phyloP scores from a whole-genome alignment of 2,329 filamentous ascomycete species.

The Aspergillus piperis region DNA sequence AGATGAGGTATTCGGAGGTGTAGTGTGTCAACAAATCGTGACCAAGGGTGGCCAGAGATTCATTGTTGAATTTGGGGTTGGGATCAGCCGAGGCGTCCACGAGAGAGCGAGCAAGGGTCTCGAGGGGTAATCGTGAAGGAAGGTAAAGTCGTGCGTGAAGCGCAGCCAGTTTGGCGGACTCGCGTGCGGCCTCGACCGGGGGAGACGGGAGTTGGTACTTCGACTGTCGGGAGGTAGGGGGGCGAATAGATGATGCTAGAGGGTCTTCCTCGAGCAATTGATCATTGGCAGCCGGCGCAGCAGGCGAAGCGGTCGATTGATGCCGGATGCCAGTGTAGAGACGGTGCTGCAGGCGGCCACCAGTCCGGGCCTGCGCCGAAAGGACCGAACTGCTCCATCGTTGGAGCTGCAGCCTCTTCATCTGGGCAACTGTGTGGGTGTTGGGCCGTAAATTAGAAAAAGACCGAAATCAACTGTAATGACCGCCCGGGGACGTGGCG shows the following conservation, averaged over 20 bases:
- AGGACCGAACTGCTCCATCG: slow-evolving; percentile 55
- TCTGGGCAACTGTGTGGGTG: slow-evolving; percentile 35
- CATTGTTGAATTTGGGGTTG: slow-evolving; percentile 83
- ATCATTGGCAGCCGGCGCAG: slow-evolving; percentile 29
- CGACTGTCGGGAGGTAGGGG: slow-evolving; percentile 31
- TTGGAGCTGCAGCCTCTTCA: slow-evolving; percentile 55
- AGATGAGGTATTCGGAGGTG: slow-evolving; percentile 82
- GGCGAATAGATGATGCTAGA: slow-evolving; percentile 24
- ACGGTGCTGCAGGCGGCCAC: slow-evolving; percentile 40
- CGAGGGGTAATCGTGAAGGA: slow-evolving; percentile 75
- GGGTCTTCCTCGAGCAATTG: slow-evolving; percentile 30
- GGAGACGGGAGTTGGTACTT: slow-evolving; percentile 67
- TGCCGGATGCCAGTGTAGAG: slow-evolving; percentile 39
- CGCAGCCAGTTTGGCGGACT: slow-evolving; percentile 86
- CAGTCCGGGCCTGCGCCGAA: slow-evolving; percentile 49
- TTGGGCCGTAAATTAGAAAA: neutral
- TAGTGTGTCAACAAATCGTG: slow-evolving; percentile 84
- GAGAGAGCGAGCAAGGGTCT: slow-evolving; percentile 82
- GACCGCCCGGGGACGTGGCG: slow-evolving; percentile 14
- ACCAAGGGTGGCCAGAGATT: slow-evolving; percentile 77
- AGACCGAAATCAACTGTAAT: neutral
- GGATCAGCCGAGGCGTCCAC: slow-evolving; percentile 82
- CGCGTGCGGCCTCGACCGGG: slow-evolving; percentile 63
- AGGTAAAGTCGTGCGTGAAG: slow-evolving; percentile 87
- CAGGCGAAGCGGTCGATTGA: slow-evolving; percentile 45